Conservation (phyloP, 768 basidiomycete genomes). For the Leccinum incarnatum region DNA sequence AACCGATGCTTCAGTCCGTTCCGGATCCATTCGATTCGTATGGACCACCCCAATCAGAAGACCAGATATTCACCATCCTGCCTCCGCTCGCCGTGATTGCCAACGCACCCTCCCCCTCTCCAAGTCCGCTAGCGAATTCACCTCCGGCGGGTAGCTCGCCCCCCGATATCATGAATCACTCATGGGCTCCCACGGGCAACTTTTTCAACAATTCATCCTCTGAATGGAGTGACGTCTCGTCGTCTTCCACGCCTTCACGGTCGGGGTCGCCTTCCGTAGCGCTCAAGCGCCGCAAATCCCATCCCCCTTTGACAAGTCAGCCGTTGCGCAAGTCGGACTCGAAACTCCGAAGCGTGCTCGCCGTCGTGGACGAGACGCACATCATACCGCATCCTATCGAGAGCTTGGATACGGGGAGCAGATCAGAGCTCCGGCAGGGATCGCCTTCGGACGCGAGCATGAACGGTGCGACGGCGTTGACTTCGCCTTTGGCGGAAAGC, state of each 20-base stretch:
- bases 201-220: constrained; percentile 50
- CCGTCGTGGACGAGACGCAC: constrained; percentile 65
- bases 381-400: constrained; percentile 32
- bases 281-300: constrained; percentile 49
- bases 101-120: constrained; percentile 56
- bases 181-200: constrained; percentile 51
- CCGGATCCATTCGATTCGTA: constrained; percentile 95
- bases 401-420: constrained; percentile 10
- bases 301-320: constrained; percentile 40
- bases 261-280: constrained; percentile 50
- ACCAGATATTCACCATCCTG: constrained; percentile 91
- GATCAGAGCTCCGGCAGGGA: constrained; percentile 23
- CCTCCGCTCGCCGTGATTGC: constrained; percentile 79
- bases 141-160: constrained; percentile 38
- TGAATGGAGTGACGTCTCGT: constrained; percentile 52
- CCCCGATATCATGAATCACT: constrained; percentile 33
- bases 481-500: constrained; percentile 21
- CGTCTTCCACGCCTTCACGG: constrained; percentile 43
- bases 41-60: constrained; percentile 81
- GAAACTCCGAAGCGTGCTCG: constrained; percentile 70
- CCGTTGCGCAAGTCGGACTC: constrained; percentile 55
- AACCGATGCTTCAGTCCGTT: constrained; percentile 84
- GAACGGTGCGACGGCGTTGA: constrained; percentile 19
- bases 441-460: constrained; percentile 23
- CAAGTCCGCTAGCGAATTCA: constrained; percentile 54